Evolutionary conservation across 2,329 filamentous ascomycete species (phyloP).

Genomic region (Trichoderma guizhouense): DNA sequence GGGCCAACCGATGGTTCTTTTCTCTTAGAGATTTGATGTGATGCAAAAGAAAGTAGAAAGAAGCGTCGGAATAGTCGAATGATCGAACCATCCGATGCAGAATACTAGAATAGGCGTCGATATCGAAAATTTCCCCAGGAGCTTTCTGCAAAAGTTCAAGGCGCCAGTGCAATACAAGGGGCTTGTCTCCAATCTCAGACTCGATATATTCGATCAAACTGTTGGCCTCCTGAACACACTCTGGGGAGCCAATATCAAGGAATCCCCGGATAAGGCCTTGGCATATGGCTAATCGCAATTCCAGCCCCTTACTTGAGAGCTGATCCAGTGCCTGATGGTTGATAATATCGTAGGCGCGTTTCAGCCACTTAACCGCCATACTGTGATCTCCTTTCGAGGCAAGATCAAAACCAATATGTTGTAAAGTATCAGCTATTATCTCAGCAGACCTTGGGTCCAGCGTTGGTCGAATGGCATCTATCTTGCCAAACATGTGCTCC

Average conservation of each 20-base stretch:
- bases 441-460: constrained; percentile 54
- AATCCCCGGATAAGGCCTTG: constrained; percentile 59
- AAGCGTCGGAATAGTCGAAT: constrained; percentile 58
- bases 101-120: constrained; percentile 47
- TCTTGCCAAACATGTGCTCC: constrained; percentile 70
- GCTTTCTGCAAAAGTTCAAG: constrained; percentile 60
- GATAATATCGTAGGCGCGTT: constrained; percentile 61
- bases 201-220: constrained; percentile 60
- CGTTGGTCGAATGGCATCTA: constrained; percentile 37
- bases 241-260: constrained; percentile 44
- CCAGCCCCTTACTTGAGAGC: constrained; percentile 56
- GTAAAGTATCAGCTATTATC: constrained; percentile 63
- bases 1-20: constrained; percentile 48
- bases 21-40: constrained; percentile 64
- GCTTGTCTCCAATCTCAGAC: constrained; percentile 59
- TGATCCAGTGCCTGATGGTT: constrained; percentile 51
- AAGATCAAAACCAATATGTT: constrained; percentile 66
- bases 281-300: constrained; percentile 64
- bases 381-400: constrained; percentile 49
- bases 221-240: constrained; percentile 49
- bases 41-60: constrained; percentile 64
- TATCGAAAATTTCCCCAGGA: constrained; percentile 47
- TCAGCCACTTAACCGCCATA: constrained; percentile 68
- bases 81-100: constrained; percentile 60
- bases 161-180: constrained; percentile 63